Evolutionary conservation across 345 rosid genomes (phyloP).

Genomic region (Salix exigua): DNA sequence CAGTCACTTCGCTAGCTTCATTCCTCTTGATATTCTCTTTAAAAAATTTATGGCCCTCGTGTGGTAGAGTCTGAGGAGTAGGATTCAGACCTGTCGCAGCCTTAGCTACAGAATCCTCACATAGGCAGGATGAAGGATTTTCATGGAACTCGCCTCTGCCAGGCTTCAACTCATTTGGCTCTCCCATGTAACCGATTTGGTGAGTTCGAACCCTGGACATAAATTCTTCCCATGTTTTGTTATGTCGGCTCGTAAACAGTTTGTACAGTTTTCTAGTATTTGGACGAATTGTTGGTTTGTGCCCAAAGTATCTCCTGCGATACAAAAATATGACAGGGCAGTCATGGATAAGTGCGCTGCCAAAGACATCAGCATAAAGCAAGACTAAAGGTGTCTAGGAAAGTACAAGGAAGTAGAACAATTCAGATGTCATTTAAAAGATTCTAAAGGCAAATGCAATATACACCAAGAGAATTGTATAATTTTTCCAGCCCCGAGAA

Average conservation of each 20-base stretch:
- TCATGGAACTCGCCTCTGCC: constrained; percentile 85
- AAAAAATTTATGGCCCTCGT: not conserved
- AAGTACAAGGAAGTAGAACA: not conserved
- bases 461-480: not conserved
- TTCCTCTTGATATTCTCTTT: constrained; percentile 8
- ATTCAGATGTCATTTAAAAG: not conserved
- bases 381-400: not conserved
- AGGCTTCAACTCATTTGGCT: constrained; percentile 69
- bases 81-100: constrained; percentile 7
- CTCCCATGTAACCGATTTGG: constrained; percentile 90
- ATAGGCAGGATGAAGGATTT: constrained; percentile 78
- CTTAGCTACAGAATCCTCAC: constrained; percentile 47
- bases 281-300: constrained; percentile 83
- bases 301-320: constrained; percentile 87
- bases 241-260: constrained; percentile 55
- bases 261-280: constrained; percentile 71
- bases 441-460: not conserved
- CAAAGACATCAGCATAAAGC: not conserved
- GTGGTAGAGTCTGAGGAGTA: not conserved
- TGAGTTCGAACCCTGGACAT: constrained; percentile 44
- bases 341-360: not conserved
- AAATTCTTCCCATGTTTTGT: constrained; percentile 85
- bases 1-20: constrained; percentile 8
- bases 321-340: not conserved
- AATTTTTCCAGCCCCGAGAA: not conserved